A percentile compares a stretch with the other conserved stretches of the same genome.
Evolutionary conservation across 371 early-diverging fungal species (phyloP).

Genomic region (Syncephalis fuscata): DNA sequence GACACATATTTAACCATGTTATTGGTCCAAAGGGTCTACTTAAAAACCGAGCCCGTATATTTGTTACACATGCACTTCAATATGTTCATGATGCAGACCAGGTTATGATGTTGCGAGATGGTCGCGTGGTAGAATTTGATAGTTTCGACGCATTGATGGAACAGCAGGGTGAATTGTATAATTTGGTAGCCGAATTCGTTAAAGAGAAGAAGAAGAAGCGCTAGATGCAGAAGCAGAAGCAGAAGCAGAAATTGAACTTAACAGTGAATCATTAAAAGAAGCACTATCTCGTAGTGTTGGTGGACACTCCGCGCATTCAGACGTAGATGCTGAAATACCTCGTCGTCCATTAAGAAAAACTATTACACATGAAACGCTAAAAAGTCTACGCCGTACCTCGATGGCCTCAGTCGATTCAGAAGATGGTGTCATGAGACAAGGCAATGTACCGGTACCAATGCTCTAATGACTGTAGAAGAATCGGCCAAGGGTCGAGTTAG

Average conservation of each 20-base stretch:
- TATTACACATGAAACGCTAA: no score
- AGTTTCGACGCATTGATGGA: constrained; percentile 27
- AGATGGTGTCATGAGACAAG: constrained; percentile 8
- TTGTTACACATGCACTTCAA: constrained; percentile 86
- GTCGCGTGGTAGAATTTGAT: constrained; percentile 32
- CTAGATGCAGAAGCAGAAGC: constrained; percentile 16
- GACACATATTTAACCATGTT: constrained; percentile 23
- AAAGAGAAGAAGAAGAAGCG: constrained; percentile 19
- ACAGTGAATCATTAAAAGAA: constrained; percentile 1
- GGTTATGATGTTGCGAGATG: constrained; percentile 51
- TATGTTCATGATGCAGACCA: constrained; percentile 45
- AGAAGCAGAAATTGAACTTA: neutral
- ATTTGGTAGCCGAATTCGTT: constrained; percentile 23
- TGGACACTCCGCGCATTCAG: neutral
- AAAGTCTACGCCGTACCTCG: constrained; percentile 32
- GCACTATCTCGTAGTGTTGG: constrained; percentile 1
- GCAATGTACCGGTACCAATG: constrained; percentile 7
- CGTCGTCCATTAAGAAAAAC: neutral
- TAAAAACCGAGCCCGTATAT: constrained; percentile 57
- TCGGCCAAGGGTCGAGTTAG: constrained; percentile 1
- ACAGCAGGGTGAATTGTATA: constrained; percentile 20
- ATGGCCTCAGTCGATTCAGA: constrained; percentile 20
- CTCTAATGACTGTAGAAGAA: constrained; percentile 9
- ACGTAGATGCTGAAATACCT: constrained; percentile 2
- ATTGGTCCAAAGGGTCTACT: constrained; percentile 23